Evolutionary conservation across 495 filamentous ascomycete species (phyloP).

Genomic region (Articulospora tetracladia): DNA sequence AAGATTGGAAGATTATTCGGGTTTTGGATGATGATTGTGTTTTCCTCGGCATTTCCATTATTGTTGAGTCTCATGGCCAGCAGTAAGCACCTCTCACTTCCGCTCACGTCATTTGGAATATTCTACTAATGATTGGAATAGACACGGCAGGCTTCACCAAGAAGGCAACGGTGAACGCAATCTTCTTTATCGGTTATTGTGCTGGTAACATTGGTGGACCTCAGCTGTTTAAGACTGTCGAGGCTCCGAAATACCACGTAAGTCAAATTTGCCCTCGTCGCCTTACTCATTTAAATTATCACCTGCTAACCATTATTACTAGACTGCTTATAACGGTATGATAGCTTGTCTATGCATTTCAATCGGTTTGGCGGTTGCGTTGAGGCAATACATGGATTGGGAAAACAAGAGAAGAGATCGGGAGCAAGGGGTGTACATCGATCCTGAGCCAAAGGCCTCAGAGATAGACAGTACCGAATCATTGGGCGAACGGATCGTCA

Average conservation of each 20-base stretch:
- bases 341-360: not conserved
- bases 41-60: not conserved
- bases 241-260: not conserved
- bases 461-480: not conserved
- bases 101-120: not conserved
- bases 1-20: constrained; percentile 1
- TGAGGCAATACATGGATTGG: constrained; percentile 3
- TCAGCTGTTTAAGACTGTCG: not conserved
- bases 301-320: not conserved
- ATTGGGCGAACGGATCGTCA: not conserved
- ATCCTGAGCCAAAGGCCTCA: not conserved
- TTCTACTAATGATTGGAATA: not conserved
- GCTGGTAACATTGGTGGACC: not conserved
- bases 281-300: not conserved
- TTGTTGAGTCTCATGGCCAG: not conserved
- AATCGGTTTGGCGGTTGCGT: not conserved
- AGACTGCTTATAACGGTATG: constrained; percentile 4
- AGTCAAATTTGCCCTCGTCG: not conserved
- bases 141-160: constrained; percentile 1
- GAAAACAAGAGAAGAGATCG: constrained; percentile 1
- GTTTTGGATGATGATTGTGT: constrained; percentile 2
- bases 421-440: not conserved
- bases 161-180: not conserved
- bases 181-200: not conserved
- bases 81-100: not conserved